Evolutionary conservation across 2,329 filamentous ascomycete species (phyloP).

Genomic region (Cadophora gregata): DNA sequence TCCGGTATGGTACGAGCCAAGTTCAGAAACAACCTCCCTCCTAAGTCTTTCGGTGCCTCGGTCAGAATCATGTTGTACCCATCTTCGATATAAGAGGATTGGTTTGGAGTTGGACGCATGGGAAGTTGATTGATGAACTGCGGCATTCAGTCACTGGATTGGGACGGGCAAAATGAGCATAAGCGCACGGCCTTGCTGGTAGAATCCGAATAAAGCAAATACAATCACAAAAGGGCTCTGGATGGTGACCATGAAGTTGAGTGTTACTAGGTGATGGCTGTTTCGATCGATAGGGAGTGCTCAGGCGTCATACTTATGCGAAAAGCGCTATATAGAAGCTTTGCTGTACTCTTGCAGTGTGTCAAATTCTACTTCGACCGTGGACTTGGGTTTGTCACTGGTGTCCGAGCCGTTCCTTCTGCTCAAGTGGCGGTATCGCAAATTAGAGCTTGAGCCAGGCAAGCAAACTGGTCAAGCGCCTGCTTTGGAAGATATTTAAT

Average conservation of each 20-base stretch:
- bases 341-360: not conserved
- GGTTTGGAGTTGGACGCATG: constrained; percentile 53
- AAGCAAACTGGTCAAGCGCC: too few relatives aligned
- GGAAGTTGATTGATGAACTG: constrained; percentile 67
- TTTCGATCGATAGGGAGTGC: constrained; percentile 5
- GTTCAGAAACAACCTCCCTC: constrained; percentile 94
- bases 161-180: constrained; percentile 53
- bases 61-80: constrained; percentile 98
- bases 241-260: constrained; percentile 29
- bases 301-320: not conserved
- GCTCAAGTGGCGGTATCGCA: not conserved
- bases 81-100: constrained; percentile 84
- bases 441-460: too few relatives aligned
- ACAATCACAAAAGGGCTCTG: constrained; percentile 38
- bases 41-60: constrained; percentile 94
- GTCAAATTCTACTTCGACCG: not conserved
- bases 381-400: not conserved
- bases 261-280: constrained; percentile 16
- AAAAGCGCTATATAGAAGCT: not conserved
- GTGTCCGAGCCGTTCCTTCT: not conserved
- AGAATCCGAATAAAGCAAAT: constrained; percentile 59
- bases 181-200: constrained; percentile 59
- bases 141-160: constrained; percentile 57
- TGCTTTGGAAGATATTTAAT: not conserved
- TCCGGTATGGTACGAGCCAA: constrained; percentile 97